Conservation (phyloP, 805 yeast genomes). For the Hanseniaspora osmophila region DNA sequence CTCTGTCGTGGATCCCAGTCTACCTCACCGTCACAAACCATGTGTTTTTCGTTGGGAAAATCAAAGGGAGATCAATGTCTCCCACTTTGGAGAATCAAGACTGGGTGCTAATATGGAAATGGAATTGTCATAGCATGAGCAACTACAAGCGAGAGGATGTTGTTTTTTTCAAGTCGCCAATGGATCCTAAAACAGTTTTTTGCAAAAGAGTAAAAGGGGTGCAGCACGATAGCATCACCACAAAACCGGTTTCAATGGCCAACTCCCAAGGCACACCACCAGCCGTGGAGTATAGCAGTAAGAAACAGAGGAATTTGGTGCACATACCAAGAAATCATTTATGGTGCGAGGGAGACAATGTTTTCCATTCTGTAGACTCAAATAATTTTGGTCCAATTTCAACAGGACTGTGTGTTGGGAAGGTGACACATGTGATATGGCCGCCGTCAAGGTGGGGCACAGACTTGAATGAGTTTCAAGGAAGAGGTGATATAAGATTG, state of each 20-base stretch:
- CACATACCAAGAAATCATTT: slow-evolving; percentile 64
- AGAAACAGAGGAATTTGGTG: slow-evolving; percentile 34
- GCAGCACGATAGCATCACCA: slow-evolving; percentile 53
- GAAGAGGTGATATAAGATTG: slow-evolving; percentile 10
- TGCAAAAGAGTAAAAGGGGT: slow-evolving; percentile 69
- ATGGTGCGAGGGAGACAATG: slow-evolving; percentile 93
- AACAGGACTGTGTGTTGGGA: slow-evolving; percentile 66
- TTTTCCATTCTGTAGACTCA: slow-evolving; percentile 66
- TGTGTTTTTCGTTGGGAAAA: slow-evolving; percentile 55
- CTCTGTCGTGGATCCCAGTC: slow-evolving; percentile 71
- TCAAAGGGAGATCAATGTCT: slow-evolving; percentile 76
- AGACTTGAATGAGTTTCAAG: slow-evolving; percentile 13
- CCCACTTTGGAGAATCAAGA: slow-evolving; percentile 65
- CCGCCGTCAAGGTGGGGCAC: slow-evolving; percentile 46
- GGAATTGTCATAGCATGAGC: slow-evolving; percentile 33
- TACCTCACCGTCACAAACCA: slow-evolving; percentile 52
- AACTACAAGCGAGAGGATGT: slow-evolving; percentile 52
- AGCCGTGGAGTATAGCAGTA: slow-evolving; percentile 14
- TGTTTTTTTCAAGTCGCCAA: slow-evolving; percentile 63
- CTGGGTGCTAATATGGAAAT: slow-evolving; percentile 59
- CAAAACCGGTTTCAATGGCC: slow-evolving; percentile 41
- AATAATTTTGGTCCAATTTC: slow-evolving; percentile 83
- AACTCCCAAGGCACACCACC: not conserved
- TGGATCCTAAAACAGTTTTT: slow-evolving; percentile 59
- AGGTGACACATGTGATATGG: slow-evolving; percentile 54